Conservation (phyloP, 169 alveolate genomes). For the Plasmodium malariae region DNA sequence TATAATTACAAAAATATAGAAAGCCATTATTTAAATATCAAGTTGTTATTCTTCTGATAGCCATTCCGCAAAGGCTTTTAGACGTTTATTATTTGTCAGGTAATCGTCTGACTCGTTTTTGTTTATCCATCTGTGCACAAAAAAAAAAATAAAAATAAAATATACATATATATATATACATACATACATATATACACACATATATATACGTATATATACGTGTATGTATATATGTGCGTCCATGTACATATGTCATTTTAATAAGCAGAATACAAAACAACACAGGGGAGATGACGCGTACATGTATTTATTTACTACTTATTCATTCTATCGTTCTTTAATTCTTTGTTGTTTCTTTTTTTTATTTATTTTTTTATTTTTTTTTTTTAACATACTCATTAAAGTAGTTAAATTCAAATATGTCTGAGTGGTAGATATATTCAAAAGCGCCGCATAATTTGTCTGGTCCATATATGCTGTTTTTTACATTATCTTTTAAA, state of each 20-base stretch:
- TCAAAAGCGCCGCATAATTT: conserved; percentile 49
- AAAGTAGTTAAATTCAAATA: conserved; percentile 68
- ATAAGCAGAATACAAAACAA: too few relatives aligned
- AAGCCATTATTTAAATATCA: neutral
- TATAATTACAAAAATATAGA: neutral
- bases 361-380: neutral
- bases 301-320: too few relatives aligned
- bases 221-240: too few relatives aligned
- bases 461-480: conserved; percentile 49
- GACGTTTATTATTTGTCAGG: conserved; percentile 50
- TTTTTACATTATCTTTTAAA: conserved; percentile 23
- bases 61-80: conserved; percentile 76
- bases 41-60: conserved; percentile 38
- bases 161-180: neutral
- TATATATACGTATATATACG: neutral
- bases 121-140: conserved; percentile 45
- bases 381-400: conserved; percentile 42
- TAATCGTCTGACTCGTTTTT: conserved; percentile 48
- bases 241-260: too few relatives aligned
- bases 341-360: neutral
- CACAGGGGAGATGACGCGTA: too few relatives aligned
- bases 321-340: neutral
- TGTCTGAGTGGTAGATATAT: conserved; percentile 66
- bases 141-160: conserved; percentile 6
- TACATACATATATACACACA: neutral